These are phyloP conservation scores for Fraxinus velutina DNA, from an alignment of 305 asterid species.

Conservation along the genomic window DNA sequence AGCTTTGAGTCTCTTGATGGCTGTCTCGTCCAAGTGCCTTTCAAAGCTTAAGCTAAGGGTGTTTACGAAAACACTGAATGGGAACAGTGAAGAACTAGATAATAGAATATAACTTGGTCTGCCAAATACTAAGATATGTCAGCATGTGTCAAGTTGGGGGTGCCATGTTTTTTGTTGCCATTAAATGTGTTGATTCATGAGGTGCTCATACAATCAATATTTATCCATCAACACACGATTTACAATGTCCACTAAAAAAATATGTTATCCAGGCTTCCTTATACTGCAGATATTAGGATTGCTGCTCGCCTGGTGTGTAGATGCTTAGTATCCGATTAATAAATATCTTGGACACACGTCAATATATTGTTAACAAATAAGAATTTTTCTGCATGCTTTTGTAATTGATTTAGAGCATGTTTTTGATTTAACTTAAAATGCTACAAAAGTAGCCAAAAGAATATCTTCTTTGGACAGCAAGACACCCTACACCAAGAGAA, in stretches of 20 bases:
- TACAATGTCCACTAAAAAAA: background rate
- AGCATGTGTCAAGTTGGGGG: background rate
- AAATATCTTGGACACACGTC: background rate
- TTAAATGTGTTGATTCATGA: background rate
- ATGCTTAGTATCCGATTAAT: background rate
- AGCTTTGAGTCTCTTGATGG: background rate
- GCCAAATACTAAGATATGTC: background rate
- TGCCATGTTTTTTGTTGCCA: background rate
- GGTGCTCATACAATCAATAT: background rate
- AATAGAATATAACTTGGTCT: background rate
- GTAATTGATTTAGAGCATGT: slow-evolving; percentile 2
- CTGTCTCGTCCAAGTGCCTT: background rate
- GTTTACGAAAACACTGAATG: background rate
- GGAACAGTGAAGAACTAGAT: background rate
- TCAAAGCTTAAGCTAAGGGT: background rate
- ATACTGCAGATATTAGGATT: background rate
- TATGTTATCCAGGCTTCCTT: background rate
- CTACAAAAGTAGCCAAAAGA: background rate
- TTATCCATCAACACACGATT: background rate
- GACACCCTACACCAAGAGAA: background rate
- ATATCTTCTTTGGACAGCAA: background rate
- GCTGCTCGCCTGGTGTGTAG: background rate
- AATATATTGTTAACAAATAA: background rate
- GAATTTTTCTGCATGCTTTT: background rate
- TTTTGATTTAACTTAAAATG: background rate